These are phyloP conservation scores for Novymonas esmeraldas DNA, from an alignment of 208 protist species.

Conservation along the genomic window DNA sequence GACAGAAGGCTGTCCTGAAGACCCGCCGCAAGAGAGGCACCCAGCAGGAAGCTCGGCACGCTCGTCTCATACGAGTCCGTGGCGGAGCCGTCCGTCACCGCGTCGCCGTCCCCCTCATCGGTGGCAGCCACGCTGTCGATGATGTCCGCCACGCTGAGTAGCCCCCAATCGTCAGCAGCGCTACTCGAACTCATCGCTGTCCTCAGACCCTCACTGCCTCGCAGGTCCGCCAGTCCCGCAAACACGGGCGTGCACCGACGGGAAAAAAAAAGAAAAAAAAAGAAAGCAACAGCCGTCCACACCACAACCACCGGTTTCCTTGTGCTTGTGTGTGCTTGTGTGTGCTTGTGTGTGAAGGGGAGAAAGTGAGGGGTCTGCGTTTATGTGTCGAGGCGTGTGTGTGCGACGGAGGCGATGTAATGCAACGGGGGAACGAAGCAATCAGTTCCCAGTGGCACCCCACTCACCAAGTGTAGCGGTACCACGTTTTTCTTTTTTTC, in stretches of 20 bases:
- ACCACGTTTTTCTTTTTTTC: not conserved
- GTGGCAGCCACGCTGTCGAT: constrained; percentile 33
- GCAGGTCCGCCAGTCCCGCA: too few species aligned
- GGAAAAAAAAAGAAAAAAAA: not conserved
- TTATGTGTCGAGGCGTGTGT: not conserved
- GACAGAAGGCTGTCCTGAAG: constrained; percentile 9
- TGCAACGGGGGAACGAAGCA: too few species aligned
- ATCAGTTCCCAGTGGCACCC: too few species aligned
- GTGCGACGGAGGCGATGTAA: too few species aligned
- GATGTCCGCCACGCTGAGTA: constrained; percentile 75
- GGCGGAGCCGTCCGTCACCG: not conserved
- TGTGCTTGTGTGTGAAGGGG: not conserved
- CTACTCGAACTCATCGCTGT: constrained; percentile 16
- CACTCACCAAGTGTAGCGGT: not conserved
- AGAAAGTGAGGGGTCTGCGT: not conserved
- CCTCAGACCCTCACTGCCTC: too few species aligned
- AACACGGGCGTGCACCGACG: not conserved
- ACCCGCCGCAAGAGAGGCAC: not conserved
- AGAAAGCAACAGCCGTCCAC: not conserved
- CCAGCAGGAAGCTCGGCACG: constrained; percentile 19
- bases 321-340: not conserved
- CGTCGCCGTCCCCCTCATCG: constrained; percentile 17
- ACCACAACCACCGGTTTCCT: not conserved
- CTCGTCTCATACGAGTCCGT: constrained; percentile 5
- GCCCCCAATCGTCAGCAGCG: constrained; percentile 61